Evolutionary conservation across 768 basidiomycete species (phyloP).

Genomic region (Boletus subcaerulescens): DNA sequence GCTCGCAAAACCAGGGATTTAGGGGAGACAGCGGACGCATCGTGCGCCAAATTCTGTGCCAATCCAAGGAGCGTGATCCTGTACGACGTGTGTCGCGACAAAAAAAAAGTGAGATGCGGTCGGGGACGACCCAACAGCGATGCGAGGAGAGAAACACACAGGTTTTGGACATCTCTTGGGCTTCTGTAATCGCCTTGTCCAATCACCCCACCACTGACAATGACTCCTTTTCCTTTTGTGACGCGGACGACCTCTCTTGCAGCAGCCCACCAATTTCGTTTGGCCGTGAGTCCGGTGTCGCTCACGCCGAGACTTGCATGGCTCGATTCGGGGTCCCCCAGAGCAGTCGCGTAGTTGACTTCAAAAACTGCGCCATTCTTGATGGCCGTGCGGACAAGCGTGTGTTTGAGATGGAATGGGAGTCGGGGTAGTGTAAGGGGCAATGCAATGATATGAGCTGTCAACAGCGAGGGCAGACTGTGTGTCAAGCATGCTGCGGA

Average conservation of each 20-base stretch:
- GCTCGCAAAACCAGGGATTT: constrained; percentile 71
- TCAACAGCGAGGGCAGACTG: constrained; percentile 67
- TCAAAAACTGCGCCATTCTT: constrained; percentile 85
- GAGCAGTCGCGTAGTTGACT: constrained; percentile 70
- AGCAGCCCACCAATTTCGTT: constrained; percentile 83
- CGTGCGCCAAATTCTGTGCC: constrained; percentile 65
- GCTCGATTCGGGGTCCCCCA: constrained; percentile 54
- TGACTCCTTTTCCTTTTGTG: constrained; percentile 73
- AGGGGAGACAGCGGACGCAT: constrained; percentile 54
- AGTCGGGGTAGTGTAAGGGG: constrained; percentile 77
- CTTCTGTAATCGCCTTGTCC: constrained; percentile 61
- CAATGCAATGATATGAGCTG: constrained; percentile 77
- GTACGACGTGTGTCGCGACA: not conserved
- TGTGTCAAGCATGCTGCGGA: constrained; percentile 80
- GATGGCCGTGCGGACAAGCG: constrained; percentile 74
- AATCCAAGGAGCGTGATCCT: constrained; percentile 69
- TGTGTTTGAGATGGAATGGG: constrained; percentile 80
- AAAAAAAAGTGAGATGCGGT: too few relatives aligned
- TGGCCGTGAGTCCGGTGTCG: constrained; percentile 52
- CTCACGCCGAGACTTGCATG: constrained; percentile 46
- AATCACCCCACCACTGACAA: constrained; percentile 69
- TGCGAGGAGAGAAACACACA: constrained; percentile 45
- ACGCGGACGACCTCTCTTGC: constrained; percentile 76
- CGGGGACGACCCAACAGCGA: too few relatives aligned
- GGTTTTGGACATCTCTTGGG: constrained; percentile 70